Evolutionary conservation across 257 asterid species (phyloP).

Genomic region (Osmanthus fragrans): DNA sequence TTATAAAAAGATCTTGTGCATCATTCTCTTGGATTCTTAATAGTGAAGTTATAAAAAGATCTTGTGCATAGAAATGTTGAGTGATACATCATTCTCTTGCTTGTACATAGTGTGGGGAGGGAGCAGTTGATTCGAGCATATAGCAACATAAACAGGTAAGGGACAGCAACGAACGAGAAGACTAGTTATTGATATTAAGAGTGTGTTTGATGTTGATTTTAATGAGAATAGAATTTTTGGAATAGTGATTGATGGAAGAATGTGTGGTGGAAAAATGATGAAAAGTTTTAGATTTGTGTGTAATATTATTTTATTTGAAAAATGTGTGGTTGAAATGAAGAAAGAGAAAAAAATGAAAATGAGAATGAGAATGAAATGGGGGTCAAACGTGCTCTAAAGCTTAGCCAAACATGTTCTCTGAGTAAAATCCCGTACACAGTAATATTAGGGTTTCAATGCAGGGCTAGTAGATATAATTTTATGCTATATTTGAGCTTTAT

Average conservation of each 20-base stretch:
- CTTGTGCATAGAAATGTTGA: not conserved
- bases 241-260: too few relatives aligned
- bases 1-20: not conserved
- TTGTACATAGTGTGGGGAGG: not conserved
- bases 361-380: too few relatives aligned
- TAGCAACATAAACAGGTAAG: not conserved
- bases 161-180: not conserved
- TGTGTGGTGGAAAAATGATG: too few relatives aligned
- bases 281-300: too few relatives aligned
- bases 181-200: not conserved
- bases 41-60: not conserved
- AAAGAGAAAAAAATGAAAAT: too few relatives aligned
- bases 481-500: not conserved
- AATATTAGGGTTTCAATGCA: too few relatives aligned
- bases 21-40: conserved; percentile 6
- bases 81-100: too few relatives aligned
- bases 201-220: too few relatives aligned
- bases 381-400: too few relatives aligned
- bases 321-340: too few relatives aligned
- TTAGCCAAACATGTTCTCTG: not conserved
- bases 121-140: not conserved
- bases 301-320: too few relatives aligned
- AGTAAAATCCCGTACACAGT: not conserved
- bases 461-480: not conserved
- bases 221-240: too few relatives aligned